Conservation (phyloP, 495 filamentous ascomycete genomes). For the Rhizodiscina lignyota region DNA sequence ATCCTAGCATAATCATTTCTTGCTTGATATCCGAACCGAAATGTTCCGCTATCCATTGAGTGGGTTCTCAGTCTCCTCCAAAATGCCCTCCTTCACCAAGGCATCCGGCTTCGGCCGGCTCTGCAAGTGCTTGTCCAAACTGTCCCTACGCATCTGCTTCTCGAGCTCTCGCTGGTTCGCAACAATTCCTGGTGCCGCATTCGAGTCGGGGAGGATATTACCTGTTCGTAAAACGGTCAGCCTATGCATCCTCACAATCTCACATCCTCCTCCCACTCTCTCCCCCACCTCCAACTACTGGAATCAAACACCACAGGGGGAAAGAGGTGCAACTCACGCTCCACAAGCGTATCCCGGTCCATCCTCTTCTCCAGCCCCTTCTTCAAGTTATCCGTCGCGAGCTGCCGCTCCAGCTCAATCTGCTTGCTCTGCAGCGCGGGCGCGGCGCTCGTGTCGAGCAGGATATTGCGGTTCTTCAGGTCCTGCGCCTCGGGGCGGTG, state of each 20-base stretch:
- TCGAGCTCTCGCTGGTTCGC: constrained; percentile 67
- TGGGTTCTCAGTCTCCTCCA: too few species aligned
- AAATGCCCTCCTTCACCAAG: constrained; percentile 60
- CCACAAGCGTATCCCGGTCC: constrained; percentile 48
- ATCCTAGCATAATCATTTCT: too few species aligned
- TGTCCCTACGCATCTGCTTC: constrained; percentile 70
- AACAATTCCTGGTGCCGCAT: constrained; percentile 55
- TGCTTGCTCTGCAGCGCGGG: constrained; percentile 49
- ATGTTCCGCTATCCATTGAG: too few species aligned
- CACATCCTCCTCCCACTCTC: too few species aligned
- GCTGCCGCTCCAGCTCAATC: constrained; percentile 48
- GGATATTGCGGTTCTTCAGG: constrained; percentile 57
- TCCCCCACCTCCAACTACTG: too few species aligned
- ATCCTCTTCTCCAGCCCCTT: constrained; percentile 50
- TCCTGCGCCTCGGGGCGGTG: constrained; percentile 66
- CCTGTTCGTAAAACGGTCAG: constrained; percentile 31
- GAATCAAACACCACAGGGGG: constrained; percentile 1
- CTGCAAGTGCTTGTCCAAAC: constrained; percentile 65
- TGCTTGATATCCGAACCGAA: too few species aligned
- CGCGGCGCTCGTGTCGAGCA: constrained; percentile 53
- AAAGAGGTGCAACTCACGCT: constrained; percentile 36
- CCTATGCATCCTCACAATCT: too few species aligned
- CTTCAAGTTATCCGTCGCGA: constrained; percentile 44
- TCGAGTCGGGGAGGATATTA: constrained; percentile 70
- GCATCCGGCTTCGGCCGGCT: constrained; percentile 58